These are phyloP conservation scores for Rubia tinctorum DNA, from an alignment of 305 asterid species.

Conservation along the genomic window DNA sequence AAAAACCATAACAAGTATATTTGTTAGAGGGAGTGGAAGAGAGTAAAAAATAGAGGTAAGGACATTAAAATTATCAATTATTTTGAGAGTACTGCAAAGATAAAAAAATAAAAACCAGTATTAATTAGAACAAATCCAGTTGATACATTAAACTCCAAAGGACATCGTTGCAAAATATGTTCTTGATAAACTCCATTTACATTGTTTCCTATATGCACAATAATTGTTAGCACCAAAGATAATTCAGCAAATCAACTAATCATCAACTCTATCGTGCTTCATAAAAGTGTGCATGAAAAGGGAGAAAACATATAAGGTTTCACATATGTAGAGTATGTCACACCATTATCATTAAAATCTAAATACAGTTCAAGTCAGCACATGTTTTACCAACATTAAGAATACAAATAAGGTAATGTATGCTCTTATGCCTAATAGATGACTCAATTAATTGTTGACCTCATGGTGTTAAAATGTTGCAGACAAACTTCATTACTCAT, in stretches of 20 bases:
- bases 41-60: constrained; percentile 9
- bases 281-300: neutral
- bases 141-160: neutral
- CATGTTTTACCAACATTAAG: neutral
- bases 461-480: too few species aligned
- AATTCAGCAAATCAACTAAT: neutral
- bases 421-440: neutral
- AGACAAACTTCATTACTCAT: too few species aligned
- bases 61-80: neutral
- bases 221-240: neutral
- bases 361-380: neutral
- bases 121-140: neutral
- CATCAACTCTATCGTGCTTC: neutral
- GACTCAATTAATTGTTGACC: neutral
- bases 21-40: constrained; percentile 13
- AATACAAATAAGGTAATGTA: neutral
- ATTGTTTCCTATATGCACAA: neutral
- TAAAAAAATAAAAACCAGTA: neutral
- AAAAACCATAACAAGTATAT: constrained; percentile 1
- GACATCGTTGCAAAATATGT: neutral
- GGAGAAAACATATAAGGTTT: neutral
- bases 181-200: neutral
- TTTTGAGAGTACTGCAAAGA: neutral
- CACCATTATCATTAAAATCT: neutral
- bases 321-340: neutral